Evolutionary conservation across 345 rosid species (phyloP).

Genomic region (Durio zibethinus): DNA sequence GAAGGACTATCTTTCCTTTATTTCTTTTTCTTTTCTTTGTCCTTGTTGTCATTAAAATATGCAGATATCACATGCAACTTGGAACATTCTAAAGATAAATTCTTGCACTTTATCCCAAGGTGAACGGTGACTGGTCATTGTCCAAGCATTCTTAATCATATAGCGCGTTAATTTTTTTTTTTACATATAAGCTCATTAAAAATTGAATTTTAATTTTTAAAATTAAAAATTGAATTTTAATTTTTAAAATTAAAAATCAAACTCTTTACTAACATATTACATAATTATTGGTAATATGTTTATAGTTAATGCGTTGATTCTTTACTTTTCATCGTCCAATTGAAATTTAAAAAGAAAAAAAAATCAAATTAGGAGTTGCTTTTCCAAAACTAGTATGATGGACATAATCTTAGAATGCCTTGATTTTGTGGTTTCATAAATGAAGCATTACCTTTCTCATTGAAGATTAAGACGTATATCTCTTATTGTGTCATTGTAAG

Average conservation of each 20-base stretch:
- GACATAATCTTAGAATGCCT: not conserved
- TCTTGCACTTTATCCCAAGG: conserved; percentile 31
- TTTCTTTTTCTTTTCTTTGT: conserved; percentile 26
- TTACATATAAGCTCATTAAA: too few species aligned
- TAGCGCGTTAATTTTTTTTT: too few species aligned
- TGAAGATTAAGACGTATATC: too few species aligned
- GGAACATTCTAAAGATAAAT: conserved; percentile 56
- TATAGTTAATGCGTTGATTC: conserved; percentile 26
- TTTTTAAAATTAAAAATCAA: too few species aligned
- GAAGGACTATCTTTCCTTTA: conserved; percentile 23
- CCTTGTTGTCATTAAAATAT: conserved; percentile 22
- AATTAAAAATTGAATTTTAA: too few species aligned
- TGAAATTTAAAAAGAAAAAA: not conserved
- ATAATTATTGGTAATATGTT: too few species aligned
- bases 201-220: too few species aligned
- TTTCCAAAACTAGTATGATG: not conserved
- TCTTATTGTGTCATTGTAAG: too few species aligned
- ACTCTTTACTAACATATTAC: too few species aligned
- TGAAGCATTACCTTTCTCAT: too few species aligned
- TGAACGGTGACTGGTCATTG: conserved; percentile 21
- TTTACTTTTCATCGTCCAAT: conserved; percentile 22
- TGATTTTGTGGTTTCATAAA: too few species aligned
- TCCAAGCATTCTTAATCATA: conserved; percentile 21
- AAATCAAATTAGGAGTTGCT: not conserved
- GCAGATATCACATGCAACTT: conserved; percentile 38